Conservation (phyloP, 495 filamentous ascomycete genomes). For the Cryomyces antarcticus region DNA sequence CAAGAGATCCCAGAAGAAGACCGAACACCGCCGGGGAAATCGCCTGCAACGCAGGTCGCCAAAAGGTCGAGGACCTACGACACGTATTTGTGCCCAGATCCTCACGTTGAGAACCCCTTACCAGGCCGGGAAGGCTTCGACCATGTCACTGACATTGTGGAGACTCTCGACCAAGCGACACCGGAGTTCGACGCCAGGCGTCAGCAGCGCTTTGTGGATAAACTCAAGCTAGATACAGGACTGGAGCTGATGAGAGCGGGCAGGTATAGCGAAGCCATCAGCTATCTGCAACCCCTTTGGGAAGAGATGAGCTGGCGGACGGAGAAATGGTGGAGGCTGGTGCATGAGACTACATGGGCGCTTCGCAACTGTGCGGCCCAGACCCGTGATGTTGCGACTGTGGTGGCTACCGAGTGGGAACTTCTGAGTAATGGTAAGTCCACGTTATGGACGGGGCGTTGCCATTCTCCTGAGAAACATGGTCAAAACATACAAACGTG, state of each 20-base stretch:
- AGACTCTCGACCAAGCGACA: constrained; percentile 37
- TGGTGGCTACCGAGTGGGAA: constrained; percentile 72
- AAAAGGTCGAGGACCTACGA: constrained; percentile 57
- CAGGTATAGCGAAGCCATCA: constrained; percentile 44
- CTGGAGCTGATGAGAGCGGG: constrained; percentile 41
- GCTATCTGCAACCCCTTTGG: constrained; percentile 53
- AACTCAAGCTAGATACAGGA: constrained; percentile 46
- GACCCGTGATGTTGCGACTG: constrained; percentile 37
- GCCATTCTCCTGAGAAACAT: not conserved
- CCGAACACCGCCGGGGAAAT: constrained; percentile 40
- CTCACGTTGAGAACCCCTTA: constrained; percentile 47
- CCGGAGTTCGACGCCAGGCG: constrained; percentile 41
- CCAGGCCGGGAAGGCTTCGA: constrained; percentile 32
- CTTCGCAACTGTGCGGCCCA: constrained; percentile 52
- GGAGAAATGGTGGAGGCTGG: constrained; percentile 64
- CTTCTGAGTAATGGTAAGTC: constrained; percentile 45
- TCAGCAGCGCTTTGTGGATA: constrained; percentile 45
- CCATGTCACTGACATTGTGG: constrained; percentile 41
- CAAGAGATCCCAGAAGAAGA: constrained; percentile 56
- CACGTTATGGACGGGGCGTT: not conserved
- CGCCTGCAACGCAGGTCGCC: constrained; percentile 45
- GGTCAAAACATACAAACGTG: no score
- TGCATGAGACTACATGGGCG: constrained; percentile 51
- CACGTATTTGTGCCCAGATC: constrained; percentile 63
- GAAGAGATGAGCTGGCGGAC: constrained; percentile 47